These are phyloP conservation scores for Mortierella sp. DNA, from an alignment of 371 early-diverging fungal genomes.

Conservation along the genomic window DNA sequence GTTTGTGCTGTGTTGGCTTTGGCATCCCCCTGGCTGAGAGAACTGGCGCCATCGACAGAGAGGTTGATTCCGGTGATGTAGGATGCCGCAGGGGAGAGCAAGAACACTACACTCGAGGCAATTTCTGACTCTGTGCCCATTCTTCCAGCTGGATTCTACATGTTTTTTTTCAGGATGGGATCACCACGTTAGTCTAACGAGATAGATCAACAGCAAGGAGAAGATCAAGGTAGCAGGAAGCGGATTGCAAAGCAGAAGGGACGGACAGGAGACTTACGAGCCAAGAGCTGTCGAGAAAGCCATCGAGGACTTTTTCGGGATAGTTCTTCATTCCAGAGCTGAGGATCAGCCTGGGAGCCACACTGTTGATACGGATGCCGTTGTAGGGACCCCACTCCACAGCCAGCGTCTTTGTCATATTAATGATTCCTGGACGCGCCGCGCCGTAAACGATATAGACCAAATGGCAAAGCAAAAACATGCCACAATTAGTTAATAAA, in stretches of 20 bases:
- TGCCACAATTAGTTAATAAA: neutral
- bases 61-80: conserved; percentile 62
- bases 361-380: conserved; percentile 67
- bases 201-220: no score
- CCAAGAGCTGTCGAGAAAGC: conserved; percentile 34
- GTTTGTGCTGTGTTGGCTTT: conserved; percentile 29
- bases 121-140: conserved; percentile 67
- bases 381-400: conserved; percentile 66
- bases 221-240: neutral
- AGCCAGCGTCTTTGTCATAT: conserved; percentile 63
- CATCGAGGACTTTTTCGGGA: conserved; percentile 54
- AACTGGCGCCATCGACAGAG: conserved; percentile 58
- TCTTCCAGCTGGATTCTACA: conserved; percentile 63
- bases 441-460: conserved; percentile 27
- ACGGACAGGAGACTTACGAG: conserved; percentile 30
- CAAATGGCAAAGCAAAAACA: neutral
- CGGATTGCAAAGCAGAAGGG: neutral
- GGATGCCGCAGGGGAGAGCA: conserved; percentile 61
- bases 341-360: conserved; percentile 64
- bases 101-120: conserved; percentile 60
- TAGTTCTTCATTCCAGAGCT: conserved; percentile 67
- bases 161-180: neutral
- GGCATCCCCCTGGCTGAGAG: conserved; percentile 49
- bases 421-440: conserved; percentile 53
- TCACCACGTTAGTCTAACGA: no score